These are phyloP conservation scores for Globisporangium paddicum DNA, from an alignment of 352 stramenopile genomes.

Conservation along the genomic window DNA sequence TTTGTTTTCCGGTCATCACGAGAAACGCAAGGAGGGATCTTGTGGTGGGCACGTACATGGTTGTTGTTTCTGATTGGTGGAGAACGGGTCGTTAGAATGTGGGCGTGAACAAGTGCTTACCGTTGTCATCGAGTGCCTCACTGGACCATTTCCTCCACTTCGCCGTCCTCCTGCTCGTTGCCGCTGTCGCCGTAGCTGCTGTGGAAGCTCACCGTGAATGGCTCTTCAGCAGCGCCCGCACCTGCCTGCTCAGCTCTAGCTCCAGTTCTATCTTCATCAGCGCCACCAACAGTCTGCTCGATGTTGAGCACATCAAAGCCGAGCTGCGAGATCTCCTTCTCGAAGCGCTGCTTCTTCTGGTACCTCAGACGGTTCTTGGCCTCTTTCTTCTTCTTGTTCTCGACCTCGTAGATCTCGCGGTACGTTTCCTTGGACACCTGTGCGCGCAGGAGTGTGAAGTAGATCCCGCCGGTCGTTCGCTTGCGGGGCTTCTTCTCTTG, in stretches of 20 bases:
- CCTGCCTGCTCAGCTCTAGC: neutral
- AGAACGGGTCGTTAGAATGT: neutral
- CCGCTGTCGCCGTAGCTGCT: neutral
- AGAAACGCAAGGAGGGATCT: slow-evolving; percentile 1
- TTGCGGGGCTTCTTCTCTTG: slow-evolving; percentile 40
- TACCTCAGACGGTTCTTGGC: slow-evolving; percentile 48
- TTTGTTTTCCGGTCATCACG: slow-evolving; percentile 1
- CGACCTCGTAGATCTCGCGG: slow-evolving; percentile 69
- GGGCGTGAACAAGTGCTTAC: neutral
- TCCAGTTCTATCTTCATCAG: no score
- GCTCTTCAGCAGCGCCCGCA: neutral
- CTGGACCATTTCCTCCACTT: slow-evolving; percentile 42
- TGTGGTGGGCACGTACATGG: no score
- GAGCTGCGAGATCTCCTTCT: slow-evolving; percentile 52
- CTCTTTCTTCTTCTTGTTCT: slow-evolving; percentile 72
- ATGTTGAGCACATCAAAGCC: slow-evolving; percentile 53
- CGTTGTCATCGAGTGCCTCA: neutral
- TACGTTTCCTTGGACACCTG: slow-evolving; percentile 65
- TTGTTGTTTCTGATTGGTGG: neutral
- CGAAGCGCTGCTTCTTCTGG: slow-evolving; percentile 50
- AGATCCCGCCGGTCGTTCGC: slow-evolving; percentile 71
- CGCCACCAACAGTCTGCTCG: neutral
- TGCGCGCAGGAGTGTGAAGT: slow-evolving; percentile 59
- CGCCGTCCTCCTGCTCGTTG: slow-evolving; percentile 23
- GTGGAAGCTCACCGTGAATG: neutral